Evolutionary conservation across 2,329 filamentous ascomycete species (phyloP).

Genomic region (Xylaria sp.): DNA sequence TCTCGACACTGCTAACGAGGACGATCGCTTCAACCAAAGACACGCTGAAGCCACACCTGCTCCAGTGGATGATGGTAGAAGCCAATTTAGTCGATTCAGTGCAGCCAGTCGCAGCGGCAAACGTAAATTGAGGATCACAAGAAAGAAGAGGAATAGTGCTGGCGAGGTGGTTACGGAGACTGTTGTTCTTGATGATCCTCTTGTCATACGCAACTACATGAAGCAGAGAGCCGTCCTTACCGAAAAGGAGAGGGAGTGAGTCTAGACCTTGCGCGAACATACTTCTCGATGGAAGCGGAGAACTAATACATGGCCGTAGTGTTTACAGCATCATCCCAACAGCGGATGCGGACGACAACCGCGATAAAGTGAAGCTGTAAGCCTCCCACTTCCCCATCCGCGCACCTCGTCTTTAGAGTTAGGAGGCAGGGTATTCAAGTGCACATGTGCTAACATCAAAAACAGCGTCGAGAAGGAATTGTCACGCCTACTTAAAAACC

Average conservation of each 20-base stretch:
- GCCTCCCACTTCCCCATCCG: constrained; percentile 11
- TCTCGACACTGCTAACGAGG: constrained; percentile 63
- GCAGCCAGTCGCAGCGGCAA: constrained; percentile 69
- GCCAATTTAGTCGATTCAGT: constrained; percentile 76
- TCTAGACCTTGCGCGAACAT: constrained; percentile 37
- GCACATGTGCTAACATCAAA: constrained; percentile 47
- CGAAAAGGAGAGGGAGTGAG: constrained; percentile 75
- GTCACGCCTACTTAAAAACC: constrained; percentile 85
- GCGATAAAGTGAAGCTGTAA: constrained; percentile 53
- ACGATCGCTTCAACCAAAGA: constrained; percentile 74
- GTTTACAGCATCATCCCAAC: constrained; percentile 57
- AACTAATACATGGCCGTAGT: constrained; percentile 51
- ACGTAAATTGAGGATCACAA: constrained; percentile 75
- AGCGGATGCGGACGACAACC: constrained; percentile 57
- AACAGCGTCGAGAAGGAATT: constrained; percentile 74
- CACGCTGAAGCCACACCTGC: constrained; percentile 72
- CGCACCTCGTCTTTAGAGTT: not conserved
- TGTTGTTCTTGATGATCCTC: constrained; percentile 74
- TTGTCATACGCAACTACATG: constrained; percentile 88
- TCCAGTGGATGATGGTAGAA: constrained; percentile 75
- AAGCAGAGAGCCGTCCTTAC: constrained; percentile 76
- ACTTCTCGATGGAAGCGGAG: constrained; percentile 4
- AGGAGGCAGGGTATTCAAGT: not conserved
- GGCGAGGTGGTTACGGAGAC: constrained; percentile 66
- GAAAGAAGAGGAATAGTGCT: constrained; percentile 67